A percentile compares a stretch with the other conserved stretches of the same genome.
Evolutionary conservation across 805 yeast species (phyloP).

Genomic region (Kodamaea kaohsiungensis): DNA sequence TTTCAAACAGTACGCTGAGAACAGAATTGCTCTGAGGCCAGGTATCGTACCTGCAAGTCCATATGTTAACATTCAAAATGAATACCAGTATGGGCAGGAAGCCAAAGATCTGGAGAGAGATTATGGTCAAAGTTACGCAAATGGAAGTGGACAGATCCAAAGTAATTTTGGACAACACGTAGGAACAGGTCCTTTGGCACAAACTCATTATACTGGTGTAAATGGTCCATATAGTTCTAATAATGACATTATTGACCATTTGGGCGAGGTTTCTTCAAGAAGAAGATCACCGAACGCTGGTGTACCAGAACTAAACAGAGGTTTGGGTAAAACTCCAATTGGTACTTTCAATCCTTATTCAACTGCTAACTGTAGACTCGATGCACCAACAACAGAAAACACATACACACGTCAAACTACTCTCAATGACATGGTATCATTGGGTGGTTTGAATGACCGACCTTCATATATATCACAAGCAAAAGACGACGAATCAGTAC

Average conservation of each 20-base stretch:
- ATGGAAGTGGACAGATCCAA: no score
- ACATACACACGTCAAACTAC: constrained; percentile 16
- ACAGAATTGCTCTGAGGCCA: constrained; percentile 34
- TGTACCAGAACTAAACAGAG: neutral
- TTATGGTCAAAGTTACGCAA: neutral
- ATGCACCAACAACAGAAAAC: constrained; percentile 1
- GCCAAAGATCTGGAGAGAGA: neutral
- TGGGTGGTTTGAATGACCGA: neutral
- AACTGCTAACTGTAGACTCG: neutral
- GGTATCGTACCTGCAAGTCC: constrained; percentile 46
- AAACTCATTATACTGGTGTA: neutral
- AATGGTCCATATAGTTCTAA: constrained; percentile 11
- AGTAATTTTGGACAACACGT: no score
- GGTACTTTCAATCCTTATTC: neutral
- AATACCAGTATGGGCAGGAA: constrained; percentile 9
- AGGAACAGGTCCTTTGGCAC: neutral
- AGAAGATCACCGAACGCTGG: constrained; percentile 1
- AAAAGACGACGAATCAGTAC: constrained; percentile 24
- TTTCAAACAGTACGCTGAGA: constrained; percentile 49
- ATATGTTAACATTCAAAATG: constrained; percentile 30
- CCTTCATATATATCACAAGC: neutral
- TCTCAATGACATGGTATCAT: neutral
- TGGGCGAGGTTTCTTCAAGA: constrained; percentile 3
- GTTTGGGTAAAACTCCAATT: neutral
- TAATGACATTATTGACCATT: neutral